These are phyloP conservation scores for Colletotrichum sp. DNA, from an alignment of 2,329 filamentous ascomycete species.

Conservation along the genomic window DNA sequence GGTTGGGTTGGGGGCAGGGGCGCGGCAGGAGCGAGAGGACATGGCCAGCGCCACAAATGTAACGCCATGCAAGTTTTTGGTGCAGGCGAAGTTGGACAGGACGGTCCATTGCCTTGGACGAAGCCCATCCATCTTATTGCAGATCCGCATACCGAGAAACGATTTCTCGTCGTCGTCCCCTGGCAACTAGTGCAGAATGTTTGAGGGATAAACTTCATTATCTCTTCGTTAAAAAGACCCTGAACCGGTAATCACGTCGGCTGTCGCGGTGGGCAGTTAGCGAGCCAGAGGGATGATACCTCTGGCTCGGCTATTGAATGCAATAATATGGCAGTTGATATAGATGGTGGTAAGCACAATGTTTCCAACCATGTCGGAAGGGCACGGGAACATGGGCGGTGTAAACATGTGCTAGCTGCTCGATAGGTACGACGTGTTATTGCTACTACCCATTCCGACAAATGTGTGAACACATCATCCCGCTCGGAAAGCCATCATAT, in stretches of 20 bases:
- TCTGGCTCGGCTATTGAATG: not conserved
- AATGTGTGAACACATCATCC: not conserved
- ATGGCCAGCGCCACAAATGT: not conserved
- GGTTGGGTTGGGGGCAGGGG: not conserved
- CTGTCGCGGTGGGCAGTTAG: not conserved
- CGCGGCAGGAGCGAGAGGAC: not conserved
- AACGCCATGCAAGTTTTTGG: slow-evolving; percentile 5
- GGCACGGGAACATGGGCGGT: not conserved
- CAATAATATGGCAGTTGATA: not conserved
- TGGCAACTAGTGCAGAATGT: not conserved
- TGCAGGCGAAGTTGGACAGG: slow-evolving; percentile 1
- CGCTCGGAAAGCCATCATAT: not conserved
- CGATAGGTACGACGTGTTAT: not conserved
- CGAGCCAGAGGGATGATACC: not conserved
- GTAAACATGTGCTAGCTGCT: not conserved
- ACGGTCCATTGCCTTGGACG: not conserved
- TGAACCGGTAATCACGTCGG: slow-evolving; percentile 1
- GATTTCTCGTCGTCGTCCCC: not conserved
- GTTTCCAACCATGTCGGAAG: not conserved
- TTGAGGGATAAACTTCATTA: not conserved
- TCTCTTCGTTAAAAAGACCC: not conserved
- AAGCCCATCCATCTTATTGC: not conserved
- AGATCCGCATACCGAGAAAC: not conserved
- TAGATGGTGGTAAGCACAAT: not conserved
- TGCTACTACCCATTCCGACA: not conserved